phyloP scores from a whole-genome alignment of 2,329 filamentous ascomycete genomes.

The Alternaria sp. region DNA sequence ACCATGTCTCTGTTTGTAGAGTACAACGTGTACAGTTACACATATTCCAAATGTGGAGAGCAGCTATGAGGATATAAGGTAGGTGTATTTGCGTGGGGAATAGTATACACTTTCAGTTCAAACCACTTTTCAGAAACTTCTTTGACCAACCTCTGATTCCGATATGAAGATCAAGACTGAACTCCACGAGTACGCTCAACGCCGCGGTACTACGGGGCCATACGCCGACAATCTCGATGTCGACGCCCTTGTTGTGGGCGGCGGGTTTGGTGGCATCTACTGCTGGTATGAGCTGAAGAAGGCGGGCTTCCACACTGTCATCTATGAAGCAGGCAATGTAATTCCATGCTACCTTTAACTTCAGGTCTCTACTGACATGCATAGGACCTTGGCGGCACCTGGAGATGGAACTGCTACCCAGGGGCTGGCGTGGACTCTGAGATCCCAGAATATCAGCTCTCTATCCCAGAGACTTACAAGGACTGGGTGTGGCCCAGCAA shows the following conservation, averaged over 20 bases:
- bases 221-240: slow-evolving; percentile 42
- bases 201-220: slow-evolving; percentile 1
- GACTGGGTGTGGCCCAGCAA: slow-evolving; percentile 63
- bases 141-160: background rate
- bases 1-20: background rate
- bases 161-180: slow-evolving; percentile 11
- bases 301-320: slow-evolving; percentile 19
- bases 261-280: slow-evolving; percentile 48
- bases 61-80: background rate
- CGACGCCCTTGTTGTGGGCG: slow-evolving; percentile 38
- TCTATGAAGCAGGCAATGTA: background rate
- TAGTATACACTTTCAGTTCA: background rate
- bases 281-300: slow-evolving; percentile 27
- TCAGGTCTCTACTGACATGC: background rate
- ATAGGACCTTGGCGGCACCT: background rate
- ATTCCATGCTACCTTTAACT: background rate
- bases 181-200: slow-evolving; percentile 5
- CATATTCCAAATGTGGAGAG: background rate
- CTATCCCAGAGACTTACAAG: slow-evolving; percentile 54
- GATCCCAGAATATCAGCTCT: slow-evolving; percentile 53
- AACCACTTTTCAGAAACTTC: background rate
- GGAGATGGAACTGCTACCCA: slow-evolving; percentile 15
- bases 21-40: background rate
- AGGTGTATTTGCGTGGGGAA: background rate
- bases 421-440: slow-evolving; percentile 55